Base-by-base conservation (phyloP, 352 stramenopile genomes). In the Thalassiosira livingstoniorum region DNA sequence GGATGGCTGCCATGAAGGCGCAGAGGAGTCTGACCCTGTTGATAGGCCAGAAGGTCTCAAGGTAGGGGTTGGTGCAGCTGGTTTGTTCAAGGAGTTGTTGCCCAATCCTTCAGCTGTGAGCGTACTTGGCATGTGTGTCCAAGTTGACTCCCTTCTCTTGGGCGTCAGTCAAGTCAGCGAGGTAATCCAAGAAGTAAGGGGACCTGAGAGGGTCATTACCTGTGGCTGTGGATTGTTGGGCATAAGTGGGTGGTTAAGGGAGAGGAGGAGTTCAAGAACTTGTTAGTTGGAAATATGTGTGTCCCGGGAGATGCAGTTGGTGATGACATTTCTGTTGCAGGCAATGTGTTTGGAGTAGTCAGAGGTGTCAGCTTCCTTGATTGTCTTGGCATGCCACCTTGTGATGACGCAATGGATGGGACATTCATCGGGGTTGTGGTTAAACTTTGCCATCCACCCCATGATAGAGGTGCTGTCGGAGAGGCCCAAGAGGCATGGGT, bases 371-470 rank as follows among this genome's bases (percentile, higher is more conserved):
- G 58, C 1, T 0, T 4, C 23, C 32, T 61, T 57, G 0, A 77
- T 25, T 5, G 34, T 68, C 31, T 7, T 2, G 4, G 69, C 55
- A 2, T 60, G 32, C 2, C n/a, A 25, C 2, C 69, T 0, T 27
- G 55, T 34, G n/a, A 68, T 62, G n/a, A 45, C 54, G 25, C 43
- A 47, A 23, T 77, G 11, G 21, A 31, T 32, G 60, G 47, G 27
- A 7, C 27, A 37, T 15, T 25, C 25, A 13, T 73, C 53, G 0
- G 72, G 72, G 2, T 74, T 45, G 47, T 74, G 66, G 31, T 72
- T 80, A 2, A 62, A 80, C 37, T 80, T 74, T 18, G 72, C n/a
- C 42, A 73, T 25, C 70, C 70, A 79, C 3, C 29, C 60, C 45
- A 31, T 25, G 2, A 45, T 55, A 0, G 0, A 61, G 5, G 18